A percentile compares a stretch with the other conserved stretches of the same genome.
Evolutionary conservation across 2,329 filamentous ascomycete species (phyloP).

Genomic region (Trichocomaceae sp.): DNA sequence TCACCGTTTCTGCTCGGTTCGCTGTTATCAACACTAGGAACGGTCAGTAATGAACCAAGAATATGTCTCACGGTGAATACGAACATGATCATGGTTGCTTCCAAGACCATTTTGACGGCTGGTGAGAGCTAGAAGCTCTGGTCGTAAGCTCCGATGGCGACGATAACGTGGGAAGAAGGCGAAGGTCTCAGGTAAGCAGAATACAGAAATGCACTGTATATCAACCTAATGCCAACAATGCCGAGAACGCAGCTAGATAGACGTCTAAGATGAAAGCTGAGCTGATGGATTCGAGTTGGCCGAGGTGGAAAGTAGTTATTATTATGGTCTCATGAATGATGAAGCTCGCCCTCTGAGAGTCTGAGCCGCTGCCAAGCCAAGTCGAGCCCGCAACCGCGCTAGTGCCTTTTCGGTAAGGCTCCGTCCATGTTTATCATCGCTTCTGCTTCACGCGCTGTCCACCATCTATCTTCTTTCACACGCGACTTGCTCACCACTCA

Average conservation of each 20-base stretch:
- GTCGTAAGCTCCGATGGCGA: slow-evolving; percentile 3
- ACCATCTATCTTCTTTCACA: not conserved
- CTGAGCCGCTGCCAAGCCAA: slow-evolving; percentile 11
- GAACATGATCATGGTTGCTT: slow-evolving; percentile 95
- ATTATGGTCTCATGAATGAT: not conserved
- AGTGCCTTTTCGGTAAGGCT: not conserved
- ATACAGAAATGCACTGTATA: not conserved
- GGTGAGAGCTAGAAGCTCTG: slow-evolving; percentile 14
- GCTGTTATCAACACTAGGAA: slow-evolving; percentile 81
- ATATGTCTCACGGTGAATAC: slow-evolving; percentile 16
- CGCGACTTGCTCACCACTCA: slow-evolving; percentile 1
- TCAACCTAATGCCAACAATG: not conserved
- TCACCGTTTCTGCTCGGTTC: slow-evolving; percentile 98
- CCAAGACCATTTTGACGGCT: slow-evolving; percentile 79
- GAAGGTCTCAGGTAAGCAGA: not conserved
- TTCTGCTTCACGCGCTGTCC: slow-evolving; percentile 8
- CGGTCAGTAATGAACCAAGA: not conserved
- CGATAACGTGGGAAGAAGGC: not conserved
- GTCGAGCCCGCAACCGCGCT: slow-evolving; percentile 5
- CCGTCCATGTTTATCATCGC: slow-evolving; percentile 8
- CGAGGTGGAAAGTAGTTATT: not conserved
- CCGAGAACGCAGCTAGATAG: not conserved
- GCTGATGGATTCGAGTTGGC: not conserved
- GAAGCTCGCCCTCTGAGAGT: not conserved
- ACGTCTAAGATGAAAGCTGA: not conserved